phyloP scores from a whole-genome alignment of 495 filamentous ascomycete species.

The Hypomontagnella submonticulosa region DNA sequence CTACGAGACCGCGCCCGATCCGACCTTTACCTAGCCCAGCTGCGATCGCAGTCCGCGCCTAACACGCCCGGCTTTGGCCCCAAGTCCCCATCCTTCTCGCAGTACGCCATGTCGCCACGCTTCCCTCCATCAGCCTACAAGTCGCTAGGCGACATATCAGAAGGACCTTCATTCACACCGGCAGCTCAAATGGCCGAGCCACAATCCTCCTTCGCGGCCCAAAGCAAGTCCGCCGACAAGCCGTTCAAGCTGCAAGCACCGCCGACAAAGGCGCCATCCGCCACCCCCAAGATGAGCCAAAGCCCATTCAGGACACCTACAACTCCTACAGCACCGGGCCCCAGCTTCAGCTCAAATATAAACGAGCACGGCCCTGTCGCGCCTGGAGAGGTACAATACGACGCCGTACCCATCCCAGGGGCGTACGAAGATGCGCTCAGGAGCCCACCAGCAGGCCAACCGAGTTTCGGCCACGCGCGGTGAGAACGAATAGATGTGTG shows the following conservation, averaged over 20 bases:
- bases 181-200: constrained; percentile 56
- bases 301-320: constrained; percentile 63
- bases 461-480: constrained; percentile 49
- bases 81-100: constrained; percentile 65
- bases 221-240: constrained; percentile 56
- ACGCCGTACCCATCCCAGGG: constrained; percentile 73
- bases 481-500: constrained; percentile 3
- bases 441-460: constrained; percentile 56
- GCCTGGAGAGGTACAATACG: constrained; percentile 73
- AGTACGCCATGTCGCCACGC: constrained; percentile 63
- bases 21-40: constrained; percentile 94
- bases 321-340: constrained; percentile 37
- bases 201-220: constrained; percentile 55
- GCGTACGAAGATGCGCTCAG: constrained; percentile 64
- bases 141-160: constrained; percentile 56
- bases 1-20: constrained; percentile 90
- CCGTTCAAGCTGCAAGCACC: constrained; percentile 88
- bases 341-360: constrained; percentile 39
- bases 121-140: constrained; percentile 64
- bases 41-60: constrained; percentile 89
- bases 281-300: constrained; percentile 75
- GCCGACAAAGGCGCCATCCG: constrained; percentile 77
- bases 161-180: constrained; percentile 59
- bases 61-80: constrained; percentile 91
- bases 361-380: constrained; percentile 63